Evolutionary conservation across 495 filamentous ascomycete genomes (phyloP).

Genomic region (Neurospora discreta): DNA sequence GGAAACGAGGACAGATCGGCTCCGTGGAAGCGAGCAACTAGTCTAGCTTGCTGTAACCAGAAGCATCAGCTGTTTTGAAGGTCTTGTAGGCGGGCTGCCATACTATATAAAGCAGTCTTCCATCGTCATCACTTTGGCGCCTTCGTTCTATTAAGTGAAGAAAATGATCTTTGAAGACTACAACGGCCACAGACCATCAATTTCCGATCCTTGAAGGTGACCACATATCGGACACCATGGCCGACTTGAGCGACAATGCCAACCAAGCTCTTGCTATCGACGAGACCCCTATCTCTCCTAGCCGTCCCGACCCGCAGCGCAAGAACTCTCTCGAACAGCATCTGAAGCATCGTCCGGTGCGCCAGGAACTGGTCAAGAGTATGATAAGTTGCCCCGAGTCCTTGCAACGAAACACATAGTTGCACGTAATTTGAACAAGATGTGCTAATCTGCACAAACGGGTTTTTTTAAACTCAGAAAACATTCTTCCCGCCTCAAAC

Average conservation of each 20-base stretch:
- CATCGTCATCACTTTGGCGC: not conserved
- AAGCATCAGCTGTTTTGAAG: not conserved
- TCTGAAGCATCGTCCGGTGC: conserved; percentile 65
- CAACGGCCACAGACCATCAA: not conserved
- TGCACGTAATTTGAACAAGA: not conserved
- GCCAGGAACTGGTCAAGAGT: conserved; percentile 79
- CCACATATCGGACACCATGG: conserved; percentile 22
- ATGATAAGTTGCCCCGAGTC: conserved; percentile 16
- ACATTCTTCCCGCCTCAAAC: conserved; percentile 71
- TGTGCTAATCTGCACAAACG: not conserved
- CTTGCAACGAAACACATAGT: not conserved
- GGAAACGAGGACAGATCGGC: not conserved
- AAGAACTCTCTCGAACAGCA: conserved; percentile 86
- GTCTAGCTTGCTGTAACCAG: not conserved
- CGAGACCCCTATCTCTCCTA: conserved; percentile 55
- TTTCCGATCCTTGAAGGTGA: not conserved
- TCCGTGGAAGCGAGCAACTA: not conserved
- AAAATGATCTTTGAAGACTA: not conserved
- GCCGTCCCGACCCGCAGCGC: conserved; percentile 42
- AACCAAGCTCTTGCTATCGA: conserved; percentile 18
- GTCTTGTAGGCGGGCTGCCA: not conserved
- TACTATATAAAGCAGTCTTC: not conserved
- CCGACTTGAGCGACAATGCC: conserved; percentile 20
- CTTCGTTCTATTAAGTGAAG: not conserved
- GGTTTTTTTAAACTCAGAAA: conserved; percentile 36